Conservation (phyloP, 441 rosid genomes). For the Erodium chrysanthum region DNA sequence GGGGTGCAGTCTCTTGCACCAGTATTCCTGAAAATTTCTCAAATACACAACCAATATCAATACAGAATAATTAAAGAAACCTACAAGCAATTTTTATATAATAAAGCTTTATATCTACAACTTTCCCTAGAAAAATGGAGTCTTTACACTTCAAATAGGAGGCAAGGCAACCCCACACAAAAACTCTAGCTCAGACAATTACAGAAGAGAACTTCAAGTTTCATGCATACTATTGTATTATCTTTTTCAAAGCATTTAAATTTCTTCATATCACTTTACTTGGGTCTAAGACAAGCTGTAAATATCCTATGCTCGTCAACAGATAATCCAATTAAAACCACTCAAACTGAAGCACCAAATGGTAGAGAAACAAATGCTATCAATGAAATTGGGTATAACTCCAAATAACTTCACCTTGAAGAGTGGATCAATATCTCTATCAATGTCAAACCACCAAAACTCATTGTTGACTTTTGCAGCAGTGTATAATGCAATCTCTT, state of each 20-base stretch:
- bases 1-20: constrained; percentile 98
- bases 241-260: constrained; percentile 1
- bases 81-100: constrained; percentile 4
- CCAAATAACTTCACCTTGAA: constrained; percentile 55
- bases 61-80: constrained; percentile 9
- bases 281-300: background rate
- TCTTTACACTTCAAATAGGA: background rate
- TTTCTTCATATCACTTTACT: background rate
- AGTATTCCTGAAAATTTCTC: constrained; percentile 62
- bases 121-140: background rate
- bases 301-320: background rate
- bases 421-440: constrained; percentile 86
- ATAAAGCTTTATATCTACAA: background rate
- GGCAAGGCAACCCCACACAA: background rate
- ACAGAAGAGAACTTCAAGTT: background rate
- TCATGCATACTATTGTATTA: background rate
- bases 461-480: constrained; percentile 78
- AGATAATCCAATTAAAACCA: background rate
- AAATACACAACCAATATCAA: constrained; percentile 13
- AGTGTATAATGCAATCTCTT: constrained; percentile 89
- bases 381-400: background rate
- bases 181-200: background rate
- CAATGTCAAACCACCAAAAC: constrained; percentile 85
- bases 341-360: background rate
- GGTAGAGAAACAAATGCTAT: background rate